Base-by-base conservation (phyloP, 1,284 basidiomycete species). In the Uromyces viciae-fabae region DNA sequence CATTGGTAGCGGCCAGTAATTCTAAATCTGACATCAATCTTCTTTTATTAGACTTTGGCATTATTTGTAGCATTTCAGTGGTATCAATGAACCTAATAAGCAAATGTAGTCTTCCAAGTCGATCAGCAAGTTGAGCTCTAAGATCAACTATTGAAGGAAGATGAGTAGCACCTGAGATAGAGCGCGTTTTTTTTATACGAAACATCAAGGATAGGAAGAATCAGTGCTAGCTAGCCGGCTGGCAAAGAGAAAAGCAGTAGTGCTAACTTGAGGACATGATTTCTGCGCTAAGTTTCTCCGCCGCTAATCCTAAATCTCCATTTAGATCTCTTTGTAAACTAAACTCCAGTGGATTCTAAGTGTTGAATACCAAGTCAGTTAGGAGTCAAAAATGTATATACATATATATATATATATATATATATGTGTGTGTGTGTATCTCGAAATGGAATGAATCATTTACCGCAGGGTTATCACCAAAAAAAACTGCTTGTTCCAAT, bases 31-130 rank as follows among this genome's bases (percentile, higher is more conserved):
- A 90, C 36, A 91, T 91, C 54, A 99, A 88, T 49, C 89, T 88
- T 83, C 95, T 91, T 43, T 94, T 90, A 78, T 91, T 91, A 49
- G 88, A 87, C 87, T 93, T 92, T 1, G 94, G 92, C 85, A 98
- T 91, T 92, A 95, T 84, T 3, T 88, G 88, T 38, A 95, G 87
- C 2, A 91, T 91, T 0, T 90, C 91, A 85, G 96, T 96, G 81
- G 92, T 90, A 75, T 93, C 93, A 83, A 99, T 92, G 85, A 95
- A 97, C 25, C 89, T 88, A 83, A 97, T 93, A 11, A 99, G 88
- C 87, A 92, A 92, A 73, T 90, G 90, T 22, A 97, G 88, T 58
- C 93, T 89, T 60, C 91, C 90, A 82, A 92, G 91, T 38, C 94
- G 90, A 77, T 91, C 91, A 1, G 89, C 89, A 81, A 99, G 87